Evolutionary conservation across 2,329 filamentous ascomycete species (phyloP).

Genomic region (Claviceps digitariae): DNA sequence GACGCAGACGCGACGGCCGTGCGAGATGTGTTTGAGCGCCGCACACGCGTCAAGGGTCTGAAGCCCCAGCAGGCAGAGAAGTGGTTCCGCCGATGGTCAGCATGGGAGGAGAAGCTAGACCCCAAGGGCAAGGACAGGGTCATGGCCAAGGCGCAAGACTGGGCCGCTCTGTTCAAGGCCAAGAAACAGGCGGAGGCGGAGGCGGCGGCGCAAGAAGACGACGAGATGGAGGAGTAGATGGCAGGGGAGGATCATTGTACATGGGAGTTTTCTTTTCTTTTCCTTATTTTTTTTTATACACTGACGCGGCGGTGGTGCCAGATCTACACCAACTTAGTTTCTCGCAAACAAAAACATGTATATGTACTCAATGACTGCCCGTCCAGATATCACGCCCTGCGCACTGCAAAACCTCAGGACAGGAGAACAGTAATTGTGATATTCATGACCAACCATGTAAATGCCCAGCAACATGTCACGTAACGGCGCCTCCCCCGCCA

Average conservation of each 20-base stretch:
- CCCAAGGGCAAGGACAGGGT: slow-evolving; percentile 55
- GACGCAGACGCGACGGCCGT: slow-evolving; percentile 43
- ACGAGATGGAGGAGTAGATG: slow-evolving; percentile 13
- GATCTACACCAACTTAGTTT: too few species aligned
- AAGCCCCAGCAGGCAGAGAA: slow-evolving; percentile 74
- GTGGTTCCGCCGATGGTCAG: slow-evolving; percentile 85
- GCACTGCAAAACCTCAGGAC: too few species aligned
- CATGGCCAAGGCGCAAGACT: slow-evolving; percentile 57
- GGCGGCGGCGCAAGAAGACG: slow-evolving; percentile 19
- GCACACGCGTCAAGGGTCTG: slow-evolving; percentile 52
- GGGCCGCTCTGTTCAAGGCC: slow-evolving; percentile 42
- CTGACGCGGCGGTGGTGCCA: neutral
- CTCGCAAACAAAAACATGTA: too few species aligned
- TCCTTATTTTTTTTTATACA: neutral
- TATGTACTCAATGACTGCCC: too few species aligned
- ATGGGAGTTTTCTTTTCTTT: neutral
- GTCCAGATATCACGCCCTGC: too few species aligned
- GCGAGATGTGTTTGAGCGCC: slow-evolving; percentile 70
- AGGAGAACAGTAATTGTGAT: too few species aligned
- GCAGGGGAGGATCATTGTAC: neutral
- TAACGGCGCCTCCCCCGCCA: too few species aligned
- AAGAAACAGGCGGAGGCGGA: slow-evolving; percentile 27
- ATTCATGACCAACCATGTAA: too few species aligned
- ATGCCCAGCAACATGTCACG: too few species aligned
- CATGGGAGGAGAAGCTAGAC: slow-evolving; percentile 69